phyloP scores from a whole-genome alignment of 1,284 basidiomycete genomes.

The Amylostereum chailletii region DNA sequence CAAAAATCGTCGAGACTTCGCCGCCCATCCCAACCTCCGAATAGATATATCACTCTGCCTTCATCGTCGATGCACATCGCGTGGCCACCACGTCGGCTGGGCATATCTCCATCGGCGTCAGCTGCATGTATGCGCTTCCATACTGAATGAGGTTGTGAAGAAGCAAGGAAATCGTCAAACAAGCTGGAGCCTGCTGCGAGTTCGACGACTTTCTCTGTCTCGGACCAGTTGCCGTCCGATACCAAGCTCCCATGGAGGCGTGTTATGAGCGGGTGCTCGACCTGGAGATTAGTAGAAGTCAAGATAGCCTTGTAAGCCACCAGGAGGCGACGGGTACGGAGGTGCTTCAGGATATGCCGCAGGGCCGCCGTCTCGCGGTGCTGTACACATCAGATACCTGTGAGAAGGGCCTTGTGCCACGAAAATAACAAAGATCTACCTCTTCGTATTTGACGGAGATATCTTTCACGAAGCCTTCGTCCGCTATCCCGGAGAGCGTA shows the following conservation, averaged over 20 bases:
- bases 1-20: conserved; percentile 75
- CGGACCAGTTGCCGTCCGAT: conserved; percentile 55
- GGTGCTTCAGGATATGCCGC: conserved; percentile 69
- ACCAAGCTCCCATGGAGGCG: conserved; percentile 60
- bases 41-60: conserved; percentile 60
- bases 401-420: conserved; percentile 5
- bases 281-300: conserved; percentile 41
- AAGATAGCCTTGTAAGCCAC: conserved; percentile 59
- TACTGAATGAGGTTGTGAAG: conserved; percentile 43
- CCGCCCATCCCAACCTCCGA: conserved; percentile 75
- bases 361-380: conserved; percentile 57
- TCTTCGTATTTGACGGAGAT: conserved; percentile 47
- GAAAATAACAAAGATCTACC: conserved; percentile 29
- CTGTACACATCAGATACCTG: conserved; percentile 24
- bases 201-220: conserved; percentile 46
- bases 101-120: conserved; percentile 54
- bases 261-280: conserved; percentile 69
- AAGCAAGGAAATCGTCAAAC: conserved; percentile 49
- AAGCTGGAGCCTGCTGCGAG: conserved; percentile 44
- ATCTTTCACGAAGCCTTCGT: conserved; percentile 44
- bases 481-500: conserved; percentile 46
- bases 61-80: conserved; percentile 74
- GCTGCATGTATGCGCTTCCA: conserved; percentile 52
- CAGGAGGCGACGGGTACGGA: conserved; percentile 67
- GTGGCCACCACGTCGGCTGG: conserved; percentile 66